Evolutionary conservation across 108 stramenopile genomes (phyloP).

Genomic region (Nitzschia sp.): DNA sequence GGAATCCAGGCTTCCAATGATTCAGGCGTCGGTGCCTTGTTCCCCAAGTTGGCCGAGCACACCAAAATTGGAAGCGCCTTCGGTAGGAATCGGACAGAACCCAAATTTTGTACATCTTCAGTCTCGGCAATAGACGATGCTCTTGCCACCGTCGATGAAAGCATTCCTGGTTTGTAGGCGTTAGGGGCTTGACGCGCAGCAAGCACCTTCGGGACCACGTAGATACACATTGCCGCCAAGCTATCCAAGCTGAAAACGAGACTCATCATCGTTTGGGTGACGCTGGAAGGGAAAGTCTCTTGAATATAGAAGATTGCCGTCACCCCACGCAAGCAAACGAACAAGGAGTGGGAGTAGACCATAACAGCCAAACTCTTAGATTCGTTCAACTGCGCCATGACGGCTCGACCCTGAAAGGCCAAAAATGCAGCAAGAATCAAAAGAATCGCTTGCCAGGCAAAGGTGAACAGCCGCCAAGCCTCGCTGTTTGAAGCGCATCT

Average conservation of each 20-base stretch:
- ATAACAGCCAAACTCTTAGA: conserved; percentile 35
- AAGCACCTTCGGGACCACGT: conserved; percentile 19
- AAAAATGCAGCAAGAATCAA: conserved; percentile 37
- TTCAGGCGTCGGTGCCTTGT: conserved; percentile 27
- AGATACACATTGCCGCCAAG: conserved; percentile 26
- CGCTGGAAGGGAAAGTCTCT: conserved; percentile 10
- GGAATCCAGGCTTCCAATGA: conserved; percentile 48
- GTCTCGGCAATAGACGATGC: not conserved
- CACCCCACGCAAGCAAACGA: conserved; percentile 20
- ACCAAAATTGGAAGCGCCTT: conserved; percentile 21
- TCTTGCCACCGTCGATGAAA: not conserved
- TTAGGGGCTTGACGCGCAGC: conserved; percentile 5
- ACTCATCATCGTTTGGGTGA: conserved; percentile 15
- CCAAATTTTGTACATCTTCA: not conserved
- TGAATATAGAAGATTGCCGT: conserved; percentile 4
- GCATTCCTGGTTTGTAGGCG: conserved; percentile 11
- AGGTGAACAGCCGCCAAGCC: conserved; percentile 9
- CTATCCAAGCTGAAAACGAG: conserved; percentile 24
- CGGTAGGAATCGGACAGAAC: not conserved
- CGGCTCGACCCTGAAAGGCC: conserved; percentile 36
- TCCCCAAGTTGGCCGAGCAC: conserved; percentile 37
- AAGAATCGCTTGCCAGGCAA: conserved; percentile 30
- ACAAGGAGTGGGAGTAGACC: conserved; percentile 43
- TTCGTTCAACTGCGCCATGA: conserved; percentile 28
- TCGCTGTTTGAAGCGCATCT: conserved; percentile 17